A percentile compares a stretch with the other conserved stretches of the same genome.
phyloP scores from a whole-genome alignment of 768 basidiomycete species.

The Termitomyces sp. region DNA sequence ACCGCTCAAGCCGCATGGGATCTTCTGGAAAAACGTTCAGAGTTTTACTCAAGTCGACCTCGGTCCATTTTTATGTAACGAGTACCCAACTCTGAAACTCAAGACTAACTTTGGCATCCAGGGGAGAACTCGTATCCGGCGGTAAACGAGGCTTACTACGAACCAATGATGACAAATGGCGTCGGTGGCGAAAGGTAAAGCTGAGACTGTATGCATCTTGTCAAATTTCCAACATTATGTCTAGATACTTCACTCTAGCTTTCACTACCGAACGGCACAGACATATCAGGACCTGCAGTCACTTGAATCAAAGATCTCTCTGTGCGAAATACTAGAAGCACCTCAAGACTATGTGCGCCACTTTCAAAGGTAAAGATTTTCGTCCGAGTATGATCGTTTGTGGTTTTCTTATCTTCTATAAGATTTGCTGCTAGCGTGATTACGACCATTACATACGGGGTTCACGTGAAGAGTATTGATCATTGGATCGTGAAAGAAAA shows the following conservation, averaged over 20 bases:
- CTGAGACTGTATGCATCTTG: background rate
- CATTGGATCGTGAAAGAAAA: slow-evolving; percentile 45
- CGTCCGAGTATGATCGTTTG: background rate
- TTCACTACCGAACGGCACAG: slow-evolving; percentile 34
- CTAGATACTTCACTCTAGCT: slow-evolving; percentile 38
- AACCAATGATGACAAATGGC: slow-evolving; percentile 37
- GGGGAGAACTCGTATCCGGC: slow-evolving; percentile 40
- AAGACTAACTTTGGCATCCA: slow-evolving; percentile 5
- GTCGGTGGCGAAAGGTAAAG: slow-evolving; percentile 39
- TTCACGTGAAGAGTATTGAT: slow-evolving; percentile 35
- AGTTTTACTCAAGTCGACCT: slow-evolving; percentile 42
- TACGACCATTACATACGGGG: slow-evolving; percentile 37
- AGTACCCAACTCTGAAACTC: background rate
- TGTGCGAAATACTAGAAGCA: slow-evolving; percentile 33
- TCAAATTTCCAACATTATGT: background rate
- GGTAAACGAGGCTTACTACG: slow-evolving; percentile 41
- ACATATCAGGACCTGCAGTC: slow-evolving; percentile 41
- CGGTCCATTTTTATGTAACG: slow-evolving; percentile 36
- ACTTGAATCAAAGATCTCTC: slow-evolving; percentile 37
- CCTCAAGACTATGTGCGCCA: slow-evolving; percentile 34
- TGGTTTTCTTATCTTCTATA: background rate
- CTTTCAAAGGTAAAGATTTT: slow-evolving; percentile 26
- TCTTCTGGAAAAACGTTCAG: slow-evolving; percentile 40
- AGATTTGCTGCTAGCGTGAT: slow-evolving; percentile 42
- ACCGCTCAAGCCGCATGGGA: slow-evolving; percentile 42